These are phyloP conservation scores for Boletales sp. DNA, from an alignment of 768 basidiomycete species.

Conservation along the genomic window DNA sequence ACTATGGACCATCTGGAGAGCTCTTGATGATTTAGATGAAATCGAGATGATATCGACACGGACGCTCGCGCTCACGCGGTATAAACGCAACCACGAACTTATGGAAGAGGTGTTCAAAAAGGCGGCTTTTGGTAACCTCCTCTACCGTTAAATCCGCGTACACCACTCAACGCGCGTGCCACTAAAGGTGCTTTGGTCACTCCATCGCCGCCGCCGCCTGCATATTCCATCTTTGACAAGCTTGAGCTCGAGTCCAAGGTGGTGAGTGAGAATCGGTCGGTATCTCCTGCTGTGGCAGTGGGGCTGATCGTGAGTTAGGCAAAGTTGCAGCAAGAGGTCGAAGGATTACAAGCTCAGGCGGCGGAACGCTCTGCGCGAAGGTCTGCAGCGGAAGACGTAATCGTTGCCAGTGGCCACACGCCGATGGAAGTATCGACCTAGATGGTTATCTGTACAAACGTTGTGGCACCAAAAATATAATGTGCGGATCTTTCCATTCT, in stretches of 20 bases:
- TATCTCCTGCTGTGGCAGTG: neutral
- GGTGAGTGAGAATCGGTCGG: constrained; percentile 34
- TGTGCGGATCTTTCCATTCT: too few relatives aligned
- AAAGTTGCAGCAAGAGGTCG: constrained; percentile 58
- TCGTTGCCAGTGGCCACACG: constrained; percentile 28
- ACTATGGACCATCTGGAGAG: neutral
- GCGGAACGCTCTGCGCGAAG: constrained; percentile 40
- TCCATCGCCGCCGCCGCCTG: constrained; percentile 39
- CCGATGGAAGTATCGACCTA: constrained; percentile 29
- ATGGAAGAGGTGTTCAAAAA: constrained; percentile 81
- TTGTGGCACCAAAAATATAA: too few relatives aligned
- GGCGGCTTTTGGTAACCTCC: constrained; percentile 55
- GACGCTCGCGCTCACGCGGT: constrained; percentile 66
- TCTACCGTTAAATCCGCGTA: neutral
- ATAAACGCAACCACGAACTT: constrained; percentile 76
- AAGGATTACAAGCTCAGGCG: constrained; percentile 47
- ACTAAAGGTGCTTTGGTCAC: constrained; percentile 42
- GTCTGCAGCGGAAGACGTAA: constrained; percentile 25
- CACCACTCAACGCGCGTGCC: neutral
- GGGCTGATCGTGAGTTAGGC: constrained; percentile 34
- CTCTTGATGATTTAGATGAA: constrained; percentile 43
- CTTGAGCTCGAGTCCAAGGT: constrained; percentile 53
- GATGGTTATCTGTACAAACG: neutral
- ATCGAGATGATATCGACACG: constrained; percentile 69
- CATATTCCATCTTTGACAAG: constrained; percentile 62